Percentiles rank a stretch among this genome's conserved stretches.
Conservation (phyloP, 2,329 filamentous ascomycete genomes). For the Pseudogymnoascus sp. region DNA sequence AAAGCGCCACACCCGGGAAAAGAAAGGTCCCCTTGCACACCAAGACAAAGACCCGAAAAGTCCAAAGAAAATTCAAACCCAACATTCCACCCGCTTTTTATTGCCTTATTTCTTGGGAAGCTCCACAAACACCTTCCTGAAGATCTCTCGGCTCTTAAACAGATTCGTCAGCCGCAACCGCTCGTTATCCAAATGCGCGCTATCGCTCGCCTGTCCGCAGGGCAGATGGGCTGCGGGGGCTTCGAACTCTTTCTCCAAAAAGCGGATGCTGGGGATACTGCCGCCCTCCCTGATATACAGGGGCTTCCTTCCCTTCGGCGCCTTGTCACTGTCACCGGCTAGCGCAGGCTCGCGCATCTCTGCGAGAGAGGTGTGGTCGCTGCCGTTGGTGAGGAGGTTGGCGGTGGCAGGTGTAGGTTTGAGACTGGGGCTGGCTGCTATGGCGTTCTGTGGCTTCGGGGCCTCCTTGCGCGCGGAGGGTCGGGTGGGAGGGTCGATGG, state of each 20-base stretch:
- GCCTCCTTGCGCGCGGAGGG: constrained; percentile 26
- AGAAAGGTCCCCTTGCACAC: background rate
- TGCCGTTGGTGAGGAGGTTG: constrained; percentile 40
- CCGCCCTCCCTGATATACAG: constrained; percentile 94
- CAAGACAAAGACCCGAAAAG: background rate
- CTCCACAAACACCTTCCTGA: constrained; percentile 65
- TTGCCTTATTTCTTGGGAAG: constrained; percentile 23
- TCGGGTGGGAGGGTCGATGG: constrained; percentile 30
- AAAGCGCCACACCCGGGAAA: background rate
- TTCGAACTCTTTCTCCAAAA: constrained; percentile 86
- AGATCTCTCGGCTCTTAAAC: constrained; percentile 85
- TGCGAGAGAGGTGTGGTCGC: constrained; percentile 27
- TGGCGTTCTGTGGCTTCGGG: constrained; percentile 14
- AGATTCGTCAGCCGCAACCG: constrained; percentile 80
- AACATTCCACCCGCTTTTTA: background rate
- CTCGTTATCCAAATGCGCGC: constrained; percentile 92
- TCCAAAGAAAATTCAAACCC: background rate
- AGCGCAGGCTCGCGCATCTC: constrained; percentile 12
- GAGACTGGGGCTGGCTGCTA: constrained; percentile 19
- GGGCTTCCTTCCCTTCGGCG: constrained; percentile 44
- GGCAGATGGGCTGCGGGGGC: constrained; percentile 89
- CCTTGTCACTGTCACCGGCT: background rate
- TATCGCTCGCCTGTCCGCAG: constrained; percentile 89
- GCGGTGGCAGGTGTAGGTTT: constrained; percentile 41
- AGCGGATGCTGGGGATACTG: constrained; percentile 87